Evolutionary conservation across 2,329 filamentous ascomycete genomes (phyloP), one percentile per base, ranked within the genome.

Genomic region (Cucurbitaria berberidis): DNA sequence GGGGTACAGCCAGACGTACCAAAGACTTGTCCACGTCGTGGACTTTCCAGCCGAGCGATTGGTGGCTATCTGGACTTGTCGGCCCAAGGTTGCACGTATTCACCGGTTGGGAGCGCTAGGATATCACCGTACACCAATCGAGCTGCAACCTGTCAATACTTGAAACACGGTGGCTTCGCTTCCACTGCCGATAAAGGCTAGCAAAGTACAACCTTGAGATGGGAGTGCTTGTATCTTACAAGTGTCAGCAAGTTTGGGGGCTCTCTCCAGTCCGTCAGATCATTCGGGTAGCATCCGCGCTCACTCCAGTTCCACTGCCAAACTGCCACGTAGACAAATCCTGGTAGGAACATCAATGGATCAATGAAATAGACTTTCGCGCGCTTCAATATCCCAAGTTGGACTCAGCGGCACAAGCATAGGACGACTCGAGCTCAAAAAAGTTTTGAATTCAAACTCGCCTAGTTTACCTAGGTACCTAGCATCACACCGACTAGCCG

Each of bases 151-250:
- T 24, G 10, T 21, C 22, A 9, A 39, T 15, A 53, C 51, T 27
- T 45, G 50, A 53, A 53, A 53, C 50, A 48, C 24, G 50, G 32
- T 32, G 34, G 22, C 35, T 38, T 29, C 19, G 50, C 44, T 43
- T 48, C 27, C 38, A 44, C 16, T 29, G 21, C 36, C 26, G 19
- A 41, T 18, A 34, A n/a, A 22, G 21, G 18, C 35, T 19, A 38
- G 16, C 21, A 39, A 34, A 34, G 13, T n/a, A 15, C 29, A 30
- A 11, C 29, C 9, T 30, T 11, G 13, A 30, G 29, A 13, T 30
- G 29, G 9, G 9, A 30, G 13, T 11, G 11, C 13, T 34, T 5
- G 30, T 16, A 34, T 34, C 30, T 34, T 34, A 39, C 19, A 38
- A 21, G 21, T 39, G 36, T 39, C 36, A 39, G 36, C 36, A 39